A percentile compares a stretch with the other conserved stretches of the same genome.
These are phyloP conservation scores for Casaregolazyma suthepensis DNA, from an alignment of 1,139 yeast species.

Conservation along the genomic window DNA sequence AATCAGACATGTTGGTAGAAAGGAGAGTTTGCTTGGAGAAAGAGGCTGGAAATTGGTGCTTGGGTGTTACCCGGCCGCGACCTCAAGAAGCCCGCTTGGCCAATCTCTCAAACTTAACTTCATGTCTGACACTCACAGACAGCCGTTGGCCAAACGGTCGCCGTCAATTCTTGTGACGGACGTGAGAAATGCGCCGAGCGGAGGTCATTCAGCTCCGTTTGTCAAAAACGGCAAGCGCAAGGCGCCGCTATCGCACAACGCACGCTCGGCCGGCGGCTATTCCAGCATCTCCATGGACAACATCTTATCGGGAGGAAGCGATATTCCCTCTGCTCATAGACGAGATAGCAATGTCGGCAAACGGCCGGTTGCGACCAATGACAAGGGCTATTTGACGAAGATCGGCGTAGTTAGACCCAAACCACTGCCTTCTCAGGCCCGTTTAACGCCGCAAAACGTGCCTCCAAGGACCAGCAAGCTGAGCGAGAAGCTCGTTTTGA, in stretches of 20 bases:
- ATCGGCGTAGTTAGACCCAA: not conserved
- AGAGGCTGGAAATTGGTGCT: not conserved
- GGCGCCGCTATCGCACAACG: conserved; percentile 1
- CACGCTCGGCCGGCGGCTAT: conserved; percentile 1
- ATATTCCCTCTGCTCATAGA: conserved; percentile 74
- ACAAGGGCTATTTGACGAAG: not conserved
- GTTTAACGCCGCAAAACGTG: conserved; percentile 48
- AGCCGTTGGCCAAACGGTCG: conserved; percentile 59
- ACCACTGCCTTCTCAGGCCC: conserved; percentile 9
- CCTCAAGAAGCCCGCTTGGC: not conserved
- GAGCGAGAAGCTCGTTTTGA: conserved; percentile 76
- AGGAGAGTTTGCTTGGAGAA: not conserved
- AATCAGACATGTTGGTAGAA: conserved; percentile 20
- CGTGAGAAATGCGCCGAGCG: conserved; percentile 53
- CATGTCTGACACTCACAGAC: conserved; percentile 4
- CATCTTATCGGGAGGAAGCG: conserved; percentile 56
- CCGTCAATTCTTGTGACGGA: conserved; percentile 94
- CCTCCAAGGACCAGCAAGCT: conserved; percentile 86
- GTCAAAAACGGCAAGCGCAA: conserved; percentile 28
- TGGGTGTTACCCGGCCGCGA: conserved; percentile 1
- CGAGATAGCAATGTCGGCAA: conserved; percentile 24
- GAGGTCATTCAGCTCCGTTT: conserved; percentile 75
- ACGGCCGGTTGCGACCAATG: not conserved
- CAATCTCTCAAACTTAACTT: not conserved
- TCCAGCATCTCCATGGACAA: conserved; percentile 31